Evolutionary conservation across 495 filamentous ascomycete genomes (phyloP).

Genomic region (Hyaloscypha finlandica): DNA sequence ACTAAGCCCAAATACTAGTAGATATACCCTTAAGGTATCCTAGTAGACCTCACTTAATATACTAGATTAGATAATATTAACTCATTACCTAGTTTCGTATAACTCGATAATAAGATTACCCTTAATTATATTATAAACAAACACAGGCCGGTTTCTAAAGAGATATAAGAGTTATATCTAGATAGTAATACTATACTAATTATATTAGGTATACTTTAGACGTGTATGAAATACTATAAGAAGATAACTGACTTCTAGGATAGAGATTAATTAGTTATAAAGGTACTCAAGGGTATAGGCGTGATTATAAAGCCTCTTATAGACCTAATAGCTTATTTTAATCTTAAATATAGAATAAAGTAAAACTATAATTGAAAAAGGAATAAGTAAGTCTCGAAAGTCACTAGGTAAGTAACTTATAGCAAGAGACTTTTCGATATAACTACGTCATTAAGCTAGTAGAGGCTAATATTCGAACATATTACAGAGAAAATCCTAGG

Average conservation of each 20-base stretch:
- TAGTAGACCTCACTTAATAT: slow-evolving; percentile 17
- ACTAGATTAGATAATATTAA: slow-evolving; percentile 11
- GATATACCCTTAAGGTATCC: slow-evolving; percentile 15
- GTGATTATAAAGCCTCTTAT: neutral
- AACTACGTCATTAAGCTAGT: too few species aligned
- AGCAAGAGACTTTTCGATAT: too few species aligned
- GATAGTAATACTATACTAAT: slow-evolving; percentile 18
- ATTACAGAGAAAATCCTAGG: too few species aligned
- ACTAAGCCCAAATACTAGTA: slow-evolving; percentile 9
- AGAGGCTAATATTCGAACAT: too few species aligned
- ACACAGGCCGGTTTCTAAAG: slow-evolving; percentile 21
- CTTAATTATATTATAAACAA: slow-evolving; percentile 15
- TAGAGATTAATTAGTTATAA: too few species aligned
- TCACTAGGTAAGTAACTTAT: too few species aligned
- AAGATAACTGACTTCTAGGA: too few species aligned
- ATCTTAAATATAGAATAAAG: slow-evolving; percentile 16
- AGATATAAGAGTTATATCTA: slow-evolving; percentile 24
- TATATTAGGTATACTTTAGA: slow-evolving; percentile 21
- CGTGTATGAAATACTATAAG: slow-evolving; percentile 15
- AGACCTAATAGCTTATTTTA: slow-evolving; percentile 19
- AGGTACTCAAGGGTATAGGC: too few species aligned
- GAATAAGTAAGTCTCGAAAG: too few species aligned
- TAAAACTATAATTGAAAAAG: slow-evolving; percentile 11
- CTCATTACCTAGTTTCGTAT: slow-evolving; percentile 6
- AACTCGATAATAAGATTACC: slow-evolving; percentile 18